Percentiles rank a stretch among this genome's conserved stretches.
Evolutionary conservation across 2,329 filamentous ascomycete species (phyloP).

Genomic region (Talaromyces sp.): DNA sequence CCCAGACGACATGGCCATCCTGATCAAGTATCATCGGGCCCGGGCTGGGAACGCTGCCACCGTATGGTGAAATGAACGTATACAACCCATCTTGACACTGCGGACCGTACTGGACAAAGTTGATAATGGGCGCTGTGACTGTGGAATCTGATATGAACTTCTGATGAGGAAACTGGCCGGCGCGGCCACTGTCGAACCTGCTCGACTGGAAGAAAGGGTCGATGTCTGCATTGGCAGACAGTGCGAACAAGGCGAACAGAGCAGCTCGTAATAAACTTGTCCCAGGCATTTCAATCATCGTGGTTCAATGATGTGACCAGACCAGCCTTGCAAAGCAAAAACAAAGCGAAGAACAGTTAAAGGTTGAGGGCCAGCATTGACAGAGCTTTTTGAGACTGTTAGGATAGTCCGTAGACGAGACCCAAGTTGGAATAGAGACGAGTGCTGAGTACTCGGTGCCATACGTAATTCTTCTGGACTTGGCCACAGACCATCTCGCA

Average conservation of each 20-base stretch:
- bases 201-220: constrained; percentile 2
- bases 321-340: neutral
- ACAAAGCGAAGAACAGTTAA: neutral
- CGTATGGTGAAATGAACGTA: constrained; percentile 1
- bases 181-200: neutral
- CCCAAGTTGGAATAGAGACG: neutral
- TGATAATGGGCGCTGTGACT: neutral
- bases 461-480: neutral
- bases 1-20: constrained; percentile 6
- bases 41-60: neutral
- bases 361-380: neutral
- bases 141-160: neutral
- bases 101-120: constrained; percentile 1
- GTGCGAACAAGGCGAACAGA: neutral
- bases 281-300: neutral
- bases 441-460: neutral
- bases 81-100: constrained; percentile 1
- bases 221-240: neutral
- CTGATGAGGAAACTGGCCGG: neutral
- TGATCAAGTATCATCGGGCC: constrained; percentile 8
- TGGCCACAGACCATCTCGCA: neutral
- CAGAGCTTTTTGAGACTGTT: neutral
- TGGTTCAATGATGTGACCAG: neutral
- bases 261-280: neutral
- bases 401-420: neutral